Percentiles rank a stretch among this genome's conserved stretches.
Conservation (phyloP, 495 filamentous ascomycete genomes). For the Penicillium subrubescens region DNA sequence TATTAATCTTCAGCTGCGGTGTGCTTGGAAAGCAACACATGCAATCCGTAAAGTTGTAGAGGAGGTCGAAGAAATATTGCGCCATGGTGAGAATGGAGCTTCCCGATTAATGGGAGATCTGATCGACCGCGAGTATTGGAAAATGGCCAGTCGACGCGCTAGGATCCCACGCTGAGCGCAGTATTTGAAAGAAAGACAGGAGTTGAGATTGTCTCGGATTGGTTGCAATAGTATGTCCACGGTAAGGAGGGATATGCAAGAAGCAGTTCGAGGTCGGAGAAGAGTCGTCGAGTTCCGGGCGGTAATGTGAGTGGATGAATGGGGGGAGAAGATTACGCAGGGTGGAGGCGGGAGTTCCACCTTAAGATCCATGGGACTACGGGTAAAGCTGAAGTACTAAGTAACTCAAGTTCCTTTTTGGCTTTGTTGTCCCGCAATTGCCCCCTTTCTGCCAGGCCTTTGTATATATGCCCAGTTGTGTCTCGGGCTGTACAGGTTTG, state of each 20-base stretch:
- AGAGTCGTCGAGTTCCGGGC: neutral
- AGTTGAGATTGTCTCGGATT: neutral
- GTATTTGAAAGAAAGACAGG: neutral
- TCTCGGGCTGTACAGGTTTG: constrained; percentile 12
- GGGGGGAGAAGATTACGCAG: constrained; percentile 18
- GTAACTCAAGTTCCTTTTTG: neutral
- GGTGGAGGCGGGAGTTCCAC: constrained; percentile 20
- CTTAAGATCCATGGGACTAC: neutral
- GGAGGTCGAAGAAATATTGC: constrained; percentile 81
- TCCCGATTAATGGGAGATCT: neutral
- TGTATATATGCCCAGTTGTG: constrained; percentile 2
- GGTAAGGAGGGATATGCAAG: constrained; percentile 9
- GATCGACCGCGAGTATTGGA: neutral
- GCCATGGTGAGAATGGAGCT: constrained; percentile 57
- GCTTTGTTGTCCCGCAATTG: constrained; percentile 27
- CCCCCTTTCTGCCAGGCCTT: constrained; percentile 19
- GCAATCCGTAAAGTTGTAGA: constrained; percentile 91
- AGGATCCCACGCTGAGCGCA: constrained; percentile 1
- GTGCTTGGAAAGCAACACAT: constrained; percentile 93
- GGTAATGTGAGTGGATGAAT: neutral
- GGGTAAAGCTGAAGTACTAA: neutral
- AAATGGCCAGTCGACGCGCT: neutral
- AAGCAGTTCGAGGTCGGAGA: neutral
- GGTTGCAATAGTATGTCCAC: neutral
- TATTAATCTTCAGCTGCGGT: constrained; percentile 93